These are phyloP conservation scores for Cercospora citrullina DNA, from an alignment of 2,329 filamentous ascomycete genomes.

Conservation along the genomic window DNA sequence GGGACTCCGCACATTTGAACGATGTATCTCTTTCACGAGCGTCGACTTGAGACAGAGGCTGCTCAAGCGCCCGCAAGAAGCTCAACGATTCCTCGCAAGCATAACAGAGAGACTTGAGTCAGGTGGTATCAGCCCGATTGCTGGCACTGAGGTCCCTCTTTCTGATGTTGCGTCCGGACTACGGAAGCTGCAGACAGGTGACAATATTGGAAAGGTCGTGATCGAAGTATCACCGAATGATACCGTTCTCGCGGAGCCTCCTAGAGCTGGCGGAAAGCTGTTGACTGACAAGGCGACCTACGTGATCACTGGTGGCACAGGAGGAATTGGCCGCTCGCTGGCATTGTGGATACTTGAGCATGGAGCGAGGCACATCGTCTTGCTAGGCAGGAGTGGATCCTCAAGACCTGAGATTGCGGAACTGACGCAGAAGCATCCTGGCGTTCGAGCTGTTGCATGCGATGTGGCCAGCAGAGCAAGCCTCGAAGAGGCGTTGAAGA, in stretches of 20 bases:
- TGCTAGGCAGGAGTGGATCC: conserved; percentile 8
- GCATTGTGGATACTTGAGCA: conserved; percentile 16
- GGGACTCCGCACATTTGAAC: conserved; percentile 1
- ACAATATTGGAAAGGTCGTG: conserved; percentile 15
- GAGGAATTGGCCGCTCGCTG: conserved; percentile 16
- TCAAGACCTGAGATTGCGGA: background rate
- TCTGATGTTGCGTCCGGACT: conserved; percentile 5
- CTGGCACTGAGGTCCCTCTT: conserved; percentile 3
- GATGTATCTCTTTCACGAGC: background rate
- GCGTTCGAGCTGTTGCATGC: background rate
- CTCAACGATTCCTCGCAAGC: background rate
- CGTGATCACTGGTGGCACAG: conserved; percentile 16
- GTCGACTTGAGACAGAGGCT: conserved; percentile 4
- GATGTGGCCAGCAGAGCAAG: background rate
- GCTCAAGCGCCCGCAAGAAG: background rate
- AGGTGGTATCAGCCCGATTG: background rate
- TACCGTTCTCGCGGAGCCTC: background rate
- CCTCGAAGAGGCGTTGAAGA: background rate
- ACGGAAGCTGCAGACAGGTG: conserved; percentile 11
- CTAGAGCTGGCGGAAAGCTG: background rate
- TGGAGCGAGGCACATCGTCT: conserved; percentile 13
- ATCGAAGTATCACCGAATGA: background rate
- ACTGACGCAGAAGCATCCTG: background rate
- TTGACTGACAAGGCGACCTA: conserved; percentile 15
- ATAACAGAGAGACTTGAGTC: background rate